Conservation (phyloP, 768 basidiomycete genomes). For the Termitomyces sp. region DNA sequence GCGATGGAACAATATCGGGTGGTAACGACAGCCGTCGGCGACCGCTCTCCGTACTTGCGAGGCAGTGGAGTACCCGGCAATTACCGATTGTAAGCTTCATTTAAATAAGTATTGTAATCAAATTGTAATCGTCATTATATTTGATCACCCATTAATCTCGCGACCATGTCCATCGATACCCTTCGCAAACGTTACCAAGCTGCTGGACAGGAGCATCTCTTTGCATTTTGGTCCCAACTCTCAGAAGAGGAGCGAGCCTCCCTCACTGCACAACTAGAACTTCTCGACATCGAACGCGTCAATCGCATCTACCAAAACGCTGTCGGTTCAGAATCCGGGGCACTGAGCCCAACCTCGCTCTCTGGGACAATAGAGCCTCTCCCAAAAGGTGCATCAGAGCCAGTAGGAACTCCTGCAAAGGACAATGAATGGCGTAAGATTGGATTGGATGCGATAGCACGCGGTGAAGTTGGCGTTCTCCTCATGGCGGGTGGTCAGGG, state of each 20-base stretch:
- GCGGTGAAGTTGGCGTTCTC: conserved; percentile 88
- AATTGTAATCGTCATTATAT: conserved; percentile 3
- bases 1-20: neutral
- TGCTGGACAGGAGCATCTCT: conserved; percentile 86
- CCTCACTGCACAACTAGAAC: conserved; percentile 68
- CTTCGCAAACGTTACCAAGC: conserved; percentile 64
- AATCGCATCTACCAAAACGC: conserved; percentile 86
- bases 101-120: conserved; percentile 1
- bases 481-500: conserved; percentile 99
- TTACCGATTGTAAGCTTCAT: conserved; percentile 10
- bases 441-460: conserved; percentile 78
- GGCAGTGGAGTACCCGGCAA: conserved; percentile 12
- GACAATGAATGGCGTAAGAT: conserved; percentile 70
- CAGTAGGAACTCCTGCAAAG: conserved; percentile 51
- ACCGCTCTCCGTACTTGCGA: neutral
- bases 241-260: conserved; percentile 56
- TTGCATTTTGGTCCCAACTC: conserved; percentile 82
- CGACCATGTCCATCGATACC: conserved; percentile 54
- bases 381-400: conserved; percentile 71
- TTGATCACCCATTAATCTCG: conserved; percentile 4
- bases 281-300: conserved; percentile 86
- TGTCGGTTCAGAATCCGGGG: conserved; percentile 57
- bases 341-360: conserved; percentile 29
- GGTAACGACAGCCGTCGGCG: neutral
- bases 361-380: conserved; percentile 66